Evolutionary conservation across 139 green algal genomes (phyloP), one percentile per base, ranked within the genome.

Genomic region (Chlorella sp.): DNA sequence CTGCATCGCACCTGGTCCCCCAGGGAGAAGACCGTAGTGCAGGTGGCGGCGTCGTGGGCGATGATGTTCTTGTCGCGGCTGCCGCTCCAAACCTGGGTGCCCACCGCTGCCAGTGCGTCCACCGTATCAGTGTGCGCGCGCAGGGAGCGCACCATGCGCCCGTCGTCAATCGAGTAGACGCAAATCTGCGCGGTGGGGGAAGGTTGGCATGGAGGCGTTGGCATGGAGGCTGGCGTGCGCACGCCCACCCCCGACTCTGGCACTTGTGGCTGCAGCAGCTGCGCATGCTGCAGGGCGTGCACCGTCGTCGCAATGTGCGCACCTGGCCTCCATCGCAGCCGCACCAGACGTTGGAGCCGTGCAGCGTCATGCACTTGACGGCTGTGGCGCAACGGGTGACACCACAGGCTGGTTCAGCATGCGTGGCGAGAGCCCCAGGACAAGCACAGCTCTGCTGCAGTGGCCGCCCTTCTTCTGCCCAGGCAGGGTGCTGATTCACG

Each of bases 11-110:
- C 60, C 69, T 83, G 76, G 32, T 88, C 79, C 0, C 77, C 80
- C 33, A 88, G 70, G 26, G 62, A 75, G 65, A 85, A 88, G 35
- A 84, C 70, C 14, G 75, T 62, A 33, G 74, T 67, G 17, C 73
- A 69, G 2, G 60, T 71, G 60, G 17, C 3, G 3, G 72, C 77
- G 29, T 85, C 83, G 36, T 86, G 80, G 29, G 73, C 83, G 5
- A 80, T 50, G 31, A 88, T 86, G n/a, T 30, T 78, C 30, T 77
- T 78, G 73, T 88, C 83, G 0, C 75, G 72, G 10, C 73, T 82
- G 27, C 83, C 83, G 33, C 80, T 88, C 83, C 77, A 86, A 22
- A 86, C 67, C 71, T 85, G 78, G 24, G 55, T 76, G 31, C 71
- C 83, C 49, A 81, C 74, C 3, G 23, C 29, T n/a, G 63, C 67